These are phyloP conservation scores for Boletales sp. DNA, from an alignment of 768 basidiomycete species.

Conservation along the genomic window DNA sequence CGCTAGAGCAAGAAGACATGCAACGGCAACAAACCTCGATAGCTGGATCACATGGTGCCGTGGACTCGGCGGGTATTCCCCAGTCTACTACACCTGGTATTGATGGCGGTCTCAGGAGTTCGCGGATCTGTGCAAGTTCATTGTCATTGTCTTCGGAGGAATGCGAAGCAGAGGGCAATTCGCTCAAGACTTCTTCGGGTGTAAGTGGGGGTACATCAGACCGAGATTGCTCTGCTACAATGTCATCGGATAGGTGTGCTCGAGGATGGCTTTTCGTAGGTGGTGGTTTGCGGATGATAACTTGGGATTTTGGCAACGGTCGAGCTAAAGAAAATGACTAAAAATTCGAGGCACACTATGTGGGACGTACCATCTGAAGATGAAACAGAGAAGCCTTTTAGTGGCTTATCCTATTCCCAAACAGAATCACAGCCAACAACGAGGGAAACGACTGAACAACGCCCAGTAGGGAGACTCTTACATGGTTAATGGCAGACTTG, in stretches of 20 bases:
- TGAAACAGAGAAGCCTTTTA: slow-evolving; percentile 31
- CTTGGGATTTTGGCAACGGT: slow-evolving; percentile 48
- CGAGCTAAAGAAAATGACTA: slow-evolving; percentile 31
- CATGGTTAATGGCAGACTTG: slow-evolving; percentile 38
- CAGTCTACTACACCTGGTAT: slow-evolving; percentile 67
- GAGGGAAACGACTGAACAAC: slow-evolving; percentile 54
- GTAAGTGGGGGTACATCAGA: neutral
- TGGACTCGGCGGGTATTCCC: slow-evolving; percentile 67
- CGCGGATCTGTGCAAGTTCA: slow-evolving; percentile 53
- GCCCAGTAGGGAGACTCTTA: slow-evolving; percentile 52
- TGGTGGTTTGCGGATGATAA: slow-evolving; percentile 53
- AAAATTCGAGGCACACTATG: neutral
- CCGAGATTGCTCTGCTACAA: slow-evolving; percentile 19
- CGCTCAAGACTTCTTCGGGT: slow-evolving; percentile 16
- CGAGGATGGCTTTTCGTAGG: slow-evolving; percentile 49
- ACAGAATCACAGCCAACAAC: slow-evolving; percentile 58
- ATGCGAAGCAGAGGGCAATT: slow-evolving; percentile 12
- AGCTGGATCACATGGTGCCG: slow-evolving; percentile 54
- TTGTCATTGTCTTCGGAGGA: slow-evolving; percentile 44
- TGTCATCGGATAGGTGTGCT: slow-evolving; percentile 48
- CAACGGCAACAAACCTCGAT: slow-evolving; percentile 45
- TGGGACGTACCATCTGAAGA: slow-evolving; percentile 28
- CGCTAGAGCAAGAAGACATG: neutral
- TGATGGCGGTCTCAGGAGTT: slow-evolving; percentile 56
- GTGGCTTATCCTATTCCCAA: slow-evolving; percentile 61